Base-by-base conservation (phyloP, 768 basidiomycete genomes). In the Tricholoma sp. region DNA sequence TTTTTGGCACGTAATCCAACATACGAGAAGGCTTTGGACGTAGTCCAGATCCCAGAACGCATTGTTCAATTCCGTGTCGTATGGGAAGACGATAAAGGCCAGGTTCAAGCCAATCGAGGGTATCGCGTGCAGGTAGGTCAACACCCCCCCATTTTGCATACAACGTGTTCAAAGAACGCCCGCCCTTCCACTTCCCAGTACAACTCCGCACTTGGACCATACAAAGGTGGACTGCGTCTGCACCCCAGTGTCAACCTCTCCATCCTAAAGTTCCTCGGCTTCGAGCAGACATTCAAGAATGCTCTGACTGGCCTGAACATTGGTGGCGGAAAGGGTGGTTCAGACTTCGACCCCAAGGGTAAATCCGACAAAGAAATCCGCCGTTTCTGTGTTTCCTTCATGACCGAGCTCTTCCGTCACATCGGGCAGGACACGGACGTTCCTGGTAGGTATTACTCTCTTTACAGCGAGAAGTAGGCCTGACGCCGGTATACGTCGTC, bases 261-360 rank as follows among this genome's bases (percentile, higher is more conserved):
- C 64, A 88, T 90, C 75, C 81, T 90, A 71, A 90, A 90, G 69
- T 90, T 90, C 83, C 81, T 90, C 61, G 88, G 87, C 46, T 87
- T 88, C 72, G 88, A 90, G 73, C 88, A 90, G 71, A 84, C 80
- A 59, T 88, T 88, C 81, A 88, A 88, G 74, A 88, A 90, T 72
- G 88, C 88, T 35, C 77, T 90, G 24, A 89, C 88, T 12, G 87
- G 87, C 31, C 74, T 88, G 55, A 81, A 74, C 72, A 89, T 89
- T 85, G 88, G 88, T 63, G 87, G 87, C 62, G 87, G 84, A 58
- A 90, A 90, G 76, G 88, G 88, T 72, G 88, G 88, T 37, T 80
- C 79, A 55, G 88, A 90, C 76, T 90, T 90, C 64, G 85, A 89
- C 75, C 87, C 87, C 69, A 90, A 89, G 81, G 86, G 87, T 67